Evolutionary conservation across 140 eudicot genomes (phyloP).

Genomic region (Anethum foeniculum): DNA sequence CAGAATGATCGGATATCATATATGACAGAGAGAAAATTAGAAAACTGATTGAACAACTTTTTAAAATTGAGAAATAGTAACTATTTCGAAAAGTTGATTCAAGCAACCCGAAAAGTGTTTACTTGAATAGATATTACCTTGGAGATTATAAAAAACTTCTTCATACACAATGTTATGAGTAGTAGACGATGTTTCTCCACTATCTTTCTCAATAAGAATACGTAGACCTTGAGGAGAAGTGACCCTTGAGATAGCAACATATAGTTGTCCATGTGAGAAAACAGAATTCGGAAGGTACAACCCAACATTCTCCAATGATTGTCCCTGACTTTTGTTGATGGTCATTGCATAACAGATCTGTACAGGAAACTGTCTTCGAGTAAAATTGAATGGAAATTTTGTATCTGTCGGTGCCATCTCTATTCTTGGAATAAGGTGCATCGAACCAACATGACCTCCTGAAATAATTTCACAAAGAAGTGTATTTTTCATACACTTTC

Average conservation of each 20-base stretch:
- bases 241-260: background rate
- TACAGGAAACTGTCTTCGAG: background rate
- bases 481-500: background rate
- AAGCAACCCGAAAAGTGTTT: no score
- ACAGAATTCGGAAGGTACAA: background rate
- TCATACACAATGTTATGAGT: no score
- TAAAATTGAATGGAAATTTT: background rate
- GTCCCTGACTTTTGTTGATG: background rate
- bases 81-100: no score
- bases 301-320: background rate
- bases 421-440: background rate
- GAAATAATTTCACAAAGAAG: background rate
- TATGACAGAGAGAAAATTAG: no score
- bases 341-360: background rate
- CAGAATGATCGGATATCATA: no score
- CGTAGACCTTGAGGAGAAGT: background rate
- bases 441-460: background rate
- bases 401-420: background rate
- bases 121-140: no score
- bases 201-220: background rate
- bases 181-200: background rate
- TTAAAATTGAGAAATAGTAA: no score
- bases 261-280: background rate
- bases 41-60: no score
- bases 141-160: no score